Evolutionary conservation across 2,329 filamentous ascomycete genomes (phyloP), one percentile per base, ranked within the genome.

Genomic region (Colletotrichum phormii): DNA sequence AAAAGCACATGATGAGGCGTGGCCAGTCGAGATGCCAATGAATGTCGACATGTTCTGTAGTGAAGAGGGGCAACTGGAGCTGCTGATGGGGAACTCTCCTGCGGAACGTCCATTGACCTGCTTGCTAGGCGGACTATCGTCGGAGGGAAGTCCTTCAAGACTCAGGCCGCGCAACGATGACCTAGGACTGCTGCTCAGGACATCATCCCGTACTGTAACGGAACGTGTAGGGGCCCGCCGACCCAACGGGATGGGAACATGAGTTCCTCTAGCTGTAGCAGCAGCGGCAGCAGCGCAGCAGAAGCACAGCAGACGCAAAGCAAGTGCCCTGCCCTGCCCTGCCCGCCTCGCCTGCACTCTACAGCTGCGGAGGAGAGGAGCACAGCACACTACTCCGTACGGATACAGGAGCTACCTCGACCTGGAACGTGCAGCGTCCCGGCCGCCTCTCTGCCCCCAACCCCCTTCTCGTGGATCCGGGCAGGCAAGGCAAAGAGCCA

Each of bases 161-260:
- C 11, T 15, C 15, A 29, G 33, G 11, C 15, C n/a, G 29, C 26
- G 26, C 12, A 63, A 22, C 12, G 18, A n/a, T 15, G 26, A 61
- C 37, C 37, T 13, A 46, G 37, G 37, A 49, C 42, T 22, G 8
- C 42, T 49, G 8, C 42, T 49, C 8, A 49, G 42, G 42, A 22
- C 37, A 42, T 42, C 35, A n/a, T 31, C 54, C 55, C 18, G 26
- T 29, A 26, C 29, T 22, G 11, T 59, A 4, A 33, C 26, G 26
- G 26, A 29, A 29, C 8, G 53, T 29, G 33, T 6, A 15, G 5
- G 55, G 29, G 55, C 31, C 18, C 29, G 22, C 22, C 8, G 57
- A 60, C 67, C 67, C 67, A 59, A 29, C 42, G 61, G 67, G 54
- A 29, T 42, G 61, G 67, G 35, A 65, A 60, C 60, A 58, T 64